Evolutionary conservation across 2,329 filamentous ascomycete species (phyloP).

Genomic region (Apiospora arundinis): DNA sequence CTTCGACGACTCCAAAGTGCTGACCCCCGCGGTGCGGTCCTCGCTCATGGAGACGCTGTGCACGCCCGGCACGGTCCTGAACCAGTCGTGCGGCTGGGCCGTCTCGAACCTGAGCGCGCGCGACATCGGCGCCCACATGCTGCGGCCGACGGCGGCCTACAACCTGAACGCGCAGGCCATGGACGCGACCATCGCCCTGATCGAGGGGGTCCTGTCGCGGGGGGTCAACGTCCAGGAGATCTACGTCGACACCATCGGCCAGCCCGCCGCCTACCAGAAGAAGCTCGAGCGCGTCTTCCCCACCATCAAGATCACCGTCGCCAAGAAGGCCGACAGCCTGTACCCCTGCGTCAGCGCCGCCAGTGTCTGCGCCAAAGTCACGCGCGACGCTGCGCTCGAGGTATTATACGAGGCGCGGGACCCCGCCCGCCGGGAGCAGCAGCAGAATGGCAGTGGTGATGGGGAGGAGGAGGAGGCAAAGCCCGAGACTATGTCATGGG

Average conservation of each 20-base stretch:
- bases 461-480: slow-evolving; percentile 33
- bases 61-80: slow-evolving; percentile 59
- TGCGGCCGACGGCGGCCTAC: slow-evolving; percentile 69
- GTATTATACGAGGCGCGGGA: slow-evolving; percentile 69
- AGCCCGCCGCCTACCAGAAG: slow-evolving; percentile 81
- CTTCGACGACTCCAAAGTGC: slow-evolving; percentile 95
- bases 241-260: slow-evolving; percentile 94
- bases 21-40: slow-evolving; percentile 81
- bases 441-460: slow-evolving; percentile 34
- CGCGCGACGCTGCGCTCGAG: slow-evolving; percentile 87
- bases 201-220: slow-evolving; percentile 74
- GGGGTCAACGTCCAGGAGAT: slow-evolving; percentile 88
- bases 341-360: slow-evolving; percentile 94
- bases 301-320: slow-evolving; percentile 74
- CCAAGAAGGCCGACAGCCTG: slow-evolving; percentile 90
- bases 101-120: slow-evolving; percentile 80
- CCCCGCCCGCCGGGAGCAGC: slow-evolving; percentile 27
- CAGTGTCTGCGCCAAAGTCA: slow-evolving; percentile 95
- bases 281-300: slow-evolving; percentile 87
- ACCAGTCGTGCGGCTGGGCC: slow-evolving; percentile 75
- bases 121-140: slow-evolving; percentile 82
- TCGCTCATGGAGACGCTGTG: slow-evolving; percentile 74
- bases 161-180: slow-evolving; percentile 97
- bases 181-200: slow-evolving; percentile 86
- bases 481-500: slow-evolving; percentile 68